Evolutionary conservation across 2,329 filamentous ascomycete genomes (phyloP).

Genomic region (Aschersonia sp.): DNA sequence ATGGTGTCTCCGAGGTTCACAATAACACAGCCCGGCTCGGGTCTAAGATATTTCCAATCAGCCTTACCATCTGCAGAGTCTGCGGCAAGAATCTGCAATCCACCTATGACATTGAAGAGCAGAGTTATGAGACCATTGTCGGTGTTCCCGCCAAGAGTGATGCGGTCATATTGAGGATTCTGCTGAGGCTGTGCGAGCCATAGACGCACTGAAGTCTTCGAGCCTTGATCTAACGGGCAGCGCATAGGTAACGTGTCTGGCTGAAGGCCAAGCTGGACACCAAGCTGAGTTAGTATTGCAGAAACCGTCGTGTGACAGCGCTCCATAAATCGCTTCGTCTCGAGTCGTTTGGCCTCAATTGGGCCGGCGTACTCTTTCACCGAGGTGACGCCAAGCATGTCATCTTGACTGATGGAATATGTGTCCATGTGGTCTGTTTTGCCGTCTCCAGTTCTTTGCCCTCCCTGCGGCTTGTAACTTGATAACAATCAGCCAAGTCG

Average conservation of each 20-base stretch:
- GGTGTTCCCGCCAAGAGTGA: constrained; percentile 15
- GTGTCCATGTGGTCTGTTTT: background rate
- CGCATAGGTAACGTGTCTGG: background rate
- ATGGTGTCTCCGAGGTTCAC: constrained; percentile 23
- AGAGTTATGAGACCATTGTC: constrained; percentile 24
- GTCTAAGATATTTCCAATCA: constrained; percentile 19
- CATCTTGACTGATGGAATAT: background rate
- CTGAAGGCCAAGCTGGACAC: background rate
- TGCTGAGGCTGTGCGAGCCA: background rate
- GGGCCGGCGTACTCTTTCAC: background rate
- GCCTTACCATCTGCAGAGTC: constrained; percentile 1
- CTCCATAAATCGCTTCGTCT: background rate
- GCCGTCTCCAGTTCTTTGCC: background rate
- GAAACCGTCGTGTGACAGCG: background rate
- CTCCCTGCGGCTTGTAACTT: background rate
- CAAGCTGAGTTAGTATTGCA: background rate
- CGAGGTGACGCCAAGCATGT: background rate
- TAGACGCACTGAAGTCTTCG: background rate
- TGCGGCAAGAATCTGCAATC: constrained; percentile 20
- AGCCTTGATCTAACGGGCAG: background rate
- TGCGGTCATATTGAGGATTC: background rate
- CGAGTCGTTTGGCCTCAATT: background rate
- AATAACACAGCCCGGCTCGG: constrained; percentile 17
- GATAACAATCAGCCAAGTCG: background rate
- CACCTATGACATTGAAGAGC: constrained; percentile 23